Conservation (phyloP, 345 rosid genomes). For the Eucalyptus albens region DNA sequence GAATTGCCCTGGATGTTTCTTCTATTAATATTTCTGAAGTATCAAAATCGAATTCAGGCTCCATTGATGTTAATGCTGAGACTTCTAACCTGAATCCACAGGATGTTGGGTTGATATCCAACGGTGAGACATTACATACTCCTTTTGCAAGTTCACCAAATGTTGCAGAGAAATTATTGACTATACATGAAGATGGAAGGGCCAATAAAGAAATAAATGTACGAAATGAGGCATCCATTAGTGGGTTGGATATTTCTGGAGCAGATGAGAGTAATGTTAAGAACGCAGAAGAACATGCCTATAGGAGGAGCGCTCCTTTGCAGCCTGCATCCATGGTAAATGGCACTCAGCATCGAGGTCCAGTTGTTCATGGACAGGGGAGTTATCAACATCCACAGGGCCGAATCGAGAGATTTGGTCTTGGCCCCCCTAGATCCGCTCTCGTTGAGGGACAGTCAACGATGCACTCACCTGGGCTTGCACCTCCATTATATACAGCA, state of each 20-base stretch:
- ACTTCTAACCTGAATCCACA: constrained; percentile 16
- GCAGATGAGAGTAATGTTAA: constrained; percentile 10
- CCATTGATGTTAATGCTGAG: constrained; percentile 26
- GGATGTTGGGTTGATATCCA: constrained; percentile 28
- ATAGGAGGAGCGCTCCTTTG: constrained; percentile 31
- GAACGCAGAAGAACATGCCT: constrained; percentile 47
- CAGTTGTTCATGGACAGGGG: constrained; percentile 20
- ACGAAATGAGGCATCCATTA: constrained; percentile 25
- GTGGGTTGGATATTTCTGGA: constrained; percentile 22
- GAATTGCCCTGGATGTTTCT: constrained; percentile 30
- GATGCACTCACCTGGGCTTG: constrained; percentile 52
- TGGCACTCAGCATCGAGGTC: constrained; percentile 22
- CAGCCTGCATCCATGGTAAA: constrained; percentile 28
- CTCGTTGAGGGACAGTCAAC: constrained; percentile 38
- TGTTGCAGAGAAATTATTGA: constrained; percentile 13
- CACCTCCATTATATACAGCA: constrained; percentile 52
- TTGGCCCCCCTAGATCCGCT: constrained; percentile 30
- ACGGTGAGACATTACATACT: constrained; percentile 17
- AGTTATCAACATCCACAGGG: constrained; percentile 25
- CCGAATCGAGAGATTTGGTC: constrained; percentile 16
- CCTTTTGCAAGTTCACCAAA: constrained; percentile 17
- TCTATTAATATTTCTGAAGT: constrained; percentile 32
- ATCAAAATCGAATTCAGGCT: constrained; percentile 25
- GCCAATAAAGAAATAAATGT: constrained; percentile 9
- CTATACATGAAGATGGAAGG: constrained; percentile 19